Evolutionary conservation across 179 eudicot species (phyloP).

Genomic region (Beta lomatogona): DNA sequence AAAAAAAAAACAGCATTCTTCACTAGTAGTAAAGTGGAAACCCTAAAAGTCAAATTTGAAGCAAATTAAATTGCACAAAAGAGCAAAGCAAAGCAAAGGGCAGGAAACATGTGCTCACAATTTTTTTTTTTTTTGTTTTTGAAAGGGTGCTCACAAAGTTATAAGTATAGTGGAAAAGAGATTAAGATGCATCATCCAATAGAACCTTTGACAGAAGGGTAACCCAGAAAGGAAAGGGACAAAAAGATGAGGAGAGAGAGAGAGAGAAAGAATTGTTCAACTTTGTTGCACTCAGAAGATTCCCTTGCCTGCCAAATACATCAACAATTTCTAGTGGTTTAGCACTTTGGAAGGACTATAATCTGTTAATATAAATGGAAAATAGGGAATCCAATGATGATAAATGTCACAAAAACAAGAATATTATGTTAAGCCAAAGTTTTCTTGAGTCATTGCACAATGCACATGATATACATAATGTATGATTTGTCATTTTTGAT

Average conservation of each 20-base stretch:
- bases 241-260: conserved; percentile 2
- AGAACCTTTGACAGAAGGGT: conserved; percentile 6
- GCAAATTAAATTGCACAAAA: background rate
- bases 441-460: conserved; percentile 17
- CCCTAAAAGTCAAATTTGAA: conserved; percentile 11
- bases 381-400: conserved; percentile 37
- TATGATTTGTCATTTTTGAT: background rate
- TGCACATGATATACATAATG: conserved; percentile 28
- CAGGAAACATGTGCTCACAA: conserved; percentile 28
- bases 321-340: conserved; percentile 23
- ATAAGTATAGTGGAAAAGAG: conserved; percentile 17
- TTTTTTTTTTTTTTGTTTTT: background rate
- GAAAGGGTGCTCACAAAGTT: no score
- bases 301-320: conserved; percentile 29
- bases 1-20: background rate
- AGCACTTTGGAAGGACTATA: conserved; percentile 20
- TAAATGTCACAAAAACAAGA: background rate
- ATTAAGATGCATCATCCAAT: conserved; percentile 5
- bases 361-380: background rate
- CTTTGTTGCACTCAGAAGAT: conserved; percentile 28
- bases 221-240: conserved; percentile 9
- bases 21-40: background rate
- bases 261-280: background rate
- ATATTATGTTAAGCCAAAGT: conserved; percentile 10
- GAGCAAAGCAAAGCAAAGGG: conserved; percentile 3